phyloP scores from a whole-genome alignment of 768 basidiomycete genomes.

The Kwoniella newhampshirensis region DNA sequence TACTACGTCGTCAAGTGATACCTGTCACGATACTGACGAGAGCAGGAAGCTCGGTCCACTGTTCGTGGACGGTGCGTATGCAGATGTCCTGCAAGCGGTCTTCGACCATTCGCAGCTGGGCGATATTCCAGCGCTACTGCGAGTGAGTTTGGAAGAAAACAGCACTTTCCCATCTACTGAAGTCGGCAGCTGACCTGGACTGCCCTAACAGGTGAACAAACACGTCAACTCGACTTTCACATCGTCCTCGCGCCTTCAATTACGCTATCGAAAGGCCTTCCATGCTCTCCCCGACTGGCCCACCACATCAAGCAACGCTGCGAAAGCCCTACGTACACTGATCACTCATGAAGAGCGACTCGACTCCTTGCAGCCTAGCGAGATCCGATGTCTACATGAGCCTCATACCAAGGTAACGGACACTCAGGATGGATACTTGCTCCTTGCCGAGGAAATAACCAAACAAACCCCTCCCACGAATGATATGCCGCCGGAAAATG shows the following conservation, averaged over 20 bases:
- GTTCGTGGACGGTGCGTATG: no score
- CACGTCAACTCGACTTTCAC: background rate
- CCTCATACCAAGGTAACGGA: background rate
- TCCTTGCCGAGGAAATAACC: background rate
- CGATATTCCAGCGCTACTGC: no score
- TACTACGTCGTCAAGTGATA: no score
- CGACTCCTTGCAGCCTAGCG: background rate
- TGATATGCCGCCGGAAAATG: background rate
- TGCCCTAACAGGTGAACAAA: no score
- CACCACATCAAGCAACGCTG: background rate
- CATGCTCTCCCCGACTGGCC: background rate
- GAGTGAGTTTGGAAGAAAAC: no score
- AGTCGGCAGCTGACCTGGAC: no score
- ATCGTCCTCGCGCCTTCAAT: background rate
- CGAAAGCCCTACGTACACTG: background rate
- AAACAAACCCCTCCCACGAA: background rate
- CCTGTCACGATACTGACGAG: no score
- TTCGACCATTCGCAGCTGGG: no score
- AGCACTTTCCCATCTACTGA: no score
- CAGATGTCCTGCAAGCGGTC: no score
- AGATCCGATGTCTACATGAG: background rate
- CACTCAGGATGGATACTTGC: background rate
- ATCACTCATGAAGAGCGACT: background rate
- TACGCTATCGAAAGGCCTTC: background rate
- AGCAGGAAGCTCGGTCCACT: no score